phyloP scores from a whole-genome alignment of 768 basidiomycete species.

The Albatrellus ellisii region DNA sequence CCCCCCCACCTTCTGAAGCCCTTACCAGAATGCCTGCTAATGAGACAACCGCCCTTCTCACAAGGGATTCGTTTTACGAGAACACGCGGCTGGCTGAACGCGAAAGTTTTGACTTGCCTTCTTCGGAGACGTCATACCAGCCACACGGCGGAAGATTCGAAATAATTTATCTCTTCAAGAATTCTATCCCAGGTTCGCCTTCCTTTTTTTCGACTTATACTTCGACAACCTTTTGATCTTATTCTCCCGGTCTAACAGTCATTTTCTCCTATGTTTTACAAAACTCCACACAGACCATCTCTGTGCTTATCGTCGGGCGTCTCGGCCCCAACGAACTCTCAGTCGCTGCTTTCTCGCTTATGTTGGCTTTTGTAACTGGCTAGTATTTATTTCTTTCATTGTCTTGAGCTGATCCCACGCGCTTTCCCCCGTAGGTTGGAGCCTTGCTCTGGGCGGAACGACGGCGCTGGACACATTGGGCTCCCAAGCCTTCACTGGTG shows the following conservation, averaged over 20 bases:
- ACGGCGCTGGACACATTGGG: conserved; percentile 69
- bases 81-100: no score
- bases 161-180: conserved; percentile 7
- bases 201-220: not conserved
- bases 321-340: conserved; percentile 61
- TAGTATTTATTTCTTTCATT: conserved; percentile 26
- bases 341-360: conserved; percentile 58
- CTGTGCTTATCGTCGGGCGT: conserved; percentile 50
- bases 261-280: conserved; percentile 61
- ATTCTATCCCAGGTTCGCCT: conserved; percentile 11
- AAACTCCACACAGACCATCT: conserved; percentile 58
- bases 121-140: conserved; percentile 2
- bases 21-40: no score
- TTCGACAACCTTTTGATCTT: not conserved
- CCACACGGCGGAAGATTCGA: conserved; percentile 9
- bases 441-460: conserved; percentile 65
- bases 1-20: no score
- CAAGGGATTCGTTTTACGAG: no score
- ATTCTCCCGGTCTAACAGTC: conserved; percentile 23
- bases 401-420: conserved; percentile 34
- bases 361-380: conserved; percentile 73
- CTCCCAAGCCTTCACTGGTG: conserved; percentile 65
- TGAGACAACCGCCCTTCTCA: no score
- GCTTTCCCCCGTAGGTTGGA: conserved; percentile 43
- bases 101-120: not conserved